Evolutionary conservation across 441 rosid genomes (phyloP), one percentile per base, ranked within the genome.

Genomic region (Mallotus repandus): DNA sequence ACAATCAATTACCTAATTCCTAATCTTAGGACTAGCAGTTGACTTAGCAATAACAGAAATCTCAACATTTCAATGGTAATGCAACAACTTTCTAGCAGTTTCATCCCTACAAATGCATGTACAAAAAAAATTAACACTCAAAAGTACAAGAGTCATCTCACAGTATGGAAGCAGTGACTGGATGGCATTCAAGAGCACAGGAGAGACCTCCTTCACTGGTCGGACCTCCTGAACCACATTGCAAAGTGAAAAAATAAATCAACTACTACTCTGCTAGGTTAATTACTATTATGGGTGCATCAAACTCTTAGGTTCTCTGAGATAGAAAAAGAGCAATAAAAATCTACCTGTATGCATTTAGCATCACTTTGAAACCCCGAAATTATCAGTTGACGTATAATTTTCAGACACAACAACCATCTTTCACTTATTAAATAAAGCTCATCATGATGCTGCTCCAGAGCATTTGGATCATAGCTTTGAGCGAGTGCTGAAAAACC

Each of bases 341-440:
- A 52, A 68, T 64, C 48, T 72, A 96, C 99, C 98, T 96, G 94
- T 49, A 96, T 61, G 65, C 84, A 76, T 82, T 85, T 92, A 73
- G 96, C 87, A 87, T 93, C 98, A 82, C 95, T 89, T 80, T 80
- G 98, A 80, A 88, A 93, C 76, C 98, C 98, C 21, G 98, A 96
- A 77, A 92, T 77, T 67, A 91, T 83, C 81, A 96, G 81, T 69
- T 89, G 94, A 46, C 98, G 91, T 72, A 92, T 85, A 74, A 91
- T 92, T 86, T 92, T 96, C 74, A 84, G 87, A 82, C 99, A 96
- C 73, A 91, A 80, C 76, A 96, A 84, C 98, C 99, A 96, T 86
- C 98, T 92, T 83, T 96, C 98, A 81, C 98, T 86, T 52, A 79
- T 91, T 73, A 96, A 77, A 77, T 89, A 87, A 77, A 92, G 91